Evolutionary conservation across 2,329 filamentous ascomycete genomes (phyloP), one percentile per base, ranked within the genome.

Genomic region (Ophiosphaerella korrae): DNA sequence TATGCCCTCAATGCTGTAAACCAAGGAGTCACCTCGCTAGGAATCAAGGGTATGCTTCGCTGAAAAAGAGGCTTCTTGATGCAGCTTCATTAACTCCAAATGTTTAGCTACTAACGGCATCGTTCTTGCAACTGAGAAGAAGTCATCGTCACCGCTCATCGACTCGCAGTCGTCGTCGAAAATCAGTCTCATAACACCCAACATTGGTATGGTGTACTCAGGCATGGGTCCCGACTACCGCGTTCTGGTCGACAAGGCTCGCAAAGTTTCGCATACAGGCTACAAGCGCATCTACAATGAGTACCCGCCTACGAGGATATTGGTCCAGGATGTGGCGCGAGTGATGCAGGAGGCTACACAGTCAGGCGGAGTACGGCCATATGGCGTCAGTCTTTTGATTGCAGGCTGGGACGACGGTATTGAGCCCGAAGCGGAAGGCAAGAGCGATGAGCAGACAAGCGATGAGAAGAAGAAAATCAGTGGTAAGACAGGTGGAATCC

Each of bases 231-330:
- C 94, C 53, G 94, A 99, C 78, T 99, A 97, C 81, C 88, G 94
- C 76, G 91, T 99, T 50, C 84, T 99, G 47, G 94, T 97, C 66
- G 94, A 99, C 82, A 93, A 92, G 77, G 94, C 94, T 66, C 92
- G 94, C 73, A 99, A 97, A 79, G 94, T 97, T 63, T 96, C 92
- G 49, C 94, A 99, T 80, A 96, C 94, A 41, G 89, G 88, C 76
- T 99, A 99, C 87, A 99, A 99, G 86, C 91, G 94, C 77, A 92
- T 99, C 81, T 99, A 99, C 83, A 99, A 99, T 80, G 94, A 99
- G 80, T 99, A 99, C 80, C 94, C 94, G n/a, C 94, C 94, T 5
- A 99, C 94, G 50, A 88, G 94, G 75, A 99, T 99, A 88, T 85
- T 99, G 79, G 94, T 99, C 50, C 94, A 99, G 78, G 94, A 99